phyloP scores from a whole-genome alignment of 306 rosid species.

The Carpinus viminea region DNA sequence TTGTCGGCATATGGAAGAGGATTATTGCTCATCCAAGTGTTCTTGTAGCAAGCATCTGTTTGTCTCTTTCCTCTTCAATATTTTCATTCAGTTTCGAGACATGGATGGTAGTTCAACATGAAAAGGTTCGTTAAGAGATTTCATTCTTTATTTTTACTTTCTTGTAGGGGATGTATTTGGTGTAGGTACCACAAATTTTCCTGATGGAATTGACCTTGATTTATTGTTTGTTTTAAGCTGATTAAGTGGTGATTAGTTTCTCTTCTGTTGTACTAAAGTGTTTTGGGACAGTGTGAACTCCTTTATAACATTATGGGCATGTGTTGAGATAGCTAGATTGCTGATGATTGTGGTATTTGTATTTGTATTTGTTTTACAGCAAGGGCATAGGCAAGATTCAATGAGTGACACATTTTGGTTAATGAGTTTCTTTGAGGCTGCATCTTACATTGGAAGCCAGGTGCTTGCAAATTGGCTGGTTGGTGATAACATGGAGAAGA shows the following conservation, averaged over 20 bases:
- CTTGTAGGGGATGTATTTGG: slow-evolving; percentile 1
- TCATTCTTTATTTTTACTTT: slow-evolving; percentile 26
- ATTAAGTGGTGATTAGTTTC: slow-evolving; percentile 29
- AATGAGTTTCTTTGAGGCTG: slow-evolving; percentile 83
- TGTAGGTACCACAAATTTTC: slow-evolving; percentile 21
- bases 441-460: slow-evolving; percentile 81
- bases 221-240: slow-evolving; percentile 17
- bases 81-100: slow-evolving; percentile 82
- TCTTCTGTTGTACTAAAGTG: slow-evolving; percentile 2
- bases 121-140: slow-evolving; percentile 56
- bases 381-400: slow-evolving; percentile 83
- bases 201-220: slow-evolving; percentile 14
- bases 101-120: slow-evolving; percentile 89
- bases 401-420: slow-evolving; percentile 89
- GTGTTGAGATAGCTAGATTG: slow-evolving; percentile 18
- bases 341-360: slow-evolving; percentile 14
- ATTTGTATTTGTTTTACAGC: slow-evolving; percentile 51
- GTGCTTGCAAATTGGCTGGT: slow-evolving; percentile 81
- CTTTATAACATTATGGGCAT: slow-evolving; percentile 10
- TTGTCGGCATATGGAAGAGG: slow-evolving; percentile 76
- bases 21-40: slow-evolving; percentile 55
- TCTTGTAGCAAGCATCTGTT: slow-evolving; percentile 55
- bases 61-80: slow-evolving; percentile 66
- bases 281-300: neutral
- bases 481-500: slow-evolving; percentile 47